phyloP scores from a whole-genome alignment of 176 grass and related monocot genomes.

The Musa troglodytarum region DNA sequence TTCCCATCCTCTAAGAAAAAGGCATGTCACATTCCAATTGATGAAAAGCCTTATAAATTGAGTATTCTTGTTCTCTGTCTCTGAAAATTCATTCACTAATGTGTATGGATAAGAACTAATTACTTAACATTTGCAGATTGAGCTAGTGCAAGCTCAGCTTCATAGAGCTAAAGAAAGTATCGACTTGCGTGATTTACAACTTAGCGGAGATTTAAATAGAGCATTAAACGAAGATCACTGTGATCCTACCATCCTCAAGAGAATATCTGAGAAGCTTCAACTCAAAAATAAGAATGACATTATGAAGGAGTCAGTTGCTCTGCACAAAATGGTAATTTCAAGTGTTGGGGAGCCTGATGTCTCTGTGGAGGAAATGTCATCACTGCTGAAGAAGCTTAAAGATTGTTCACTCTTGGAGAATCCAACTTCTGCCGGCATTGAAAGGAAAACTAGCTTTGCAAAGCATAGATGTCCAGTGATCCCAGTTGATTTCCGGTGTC shows the following conservation, averaged over 20 bases:
- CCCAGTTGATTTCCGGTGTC: slow-evolving; percentile 88
- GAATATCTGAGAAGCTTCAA: slow-evolving; percentile 76
- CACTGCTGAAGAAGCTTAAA: slow-evolving; percentile 73
- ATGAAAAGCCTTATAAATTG: too few relatives aligned
- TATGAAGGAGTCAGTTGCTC: slow-evolving; percentile 70
- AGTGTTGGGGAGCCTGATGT: slow-evolving; percentile 56
- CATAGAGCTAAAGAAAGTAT: slow-evolving; percentile 40
- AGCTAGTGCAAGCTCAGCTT: slow-evolving; percentile 80
- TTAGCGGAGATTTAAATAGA: slow-evolving; percentile 42
- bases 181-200: slow-evolving; percentile 39
- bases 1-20: too few relatives aligned
- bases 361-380: slow-evolving; percentile 68
- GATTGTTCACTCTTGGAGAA: slow-evolving; percentile 39
- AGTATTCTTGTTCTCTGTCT: too few relatives aligned
- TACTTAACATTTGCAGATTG: slow-evolving; percentile 36
- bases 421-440: slow-evolving; percentile 16
- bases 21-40: too few relatives aligned
- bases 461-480: slow-evolving; percentile 72
- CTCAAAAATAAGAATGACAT: slow-evolving; percentile 69
- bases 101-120: background rate
- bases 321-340: slow-evolving; percentile 82
- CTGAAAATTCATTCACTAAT: background rate
- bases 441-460: slow-evolving; percentile 29
- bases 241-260: slow-evolving; percentile 33
- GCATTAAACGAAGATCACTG: slow-evolving; percentile 30